A percentile compares a stretch with the other conserved stretches of the same genome.
Evolutionary conservation across 2,329 filamentous ascomycete species (phyloP).

Genomic region (Nemania diffusa): DNA sequence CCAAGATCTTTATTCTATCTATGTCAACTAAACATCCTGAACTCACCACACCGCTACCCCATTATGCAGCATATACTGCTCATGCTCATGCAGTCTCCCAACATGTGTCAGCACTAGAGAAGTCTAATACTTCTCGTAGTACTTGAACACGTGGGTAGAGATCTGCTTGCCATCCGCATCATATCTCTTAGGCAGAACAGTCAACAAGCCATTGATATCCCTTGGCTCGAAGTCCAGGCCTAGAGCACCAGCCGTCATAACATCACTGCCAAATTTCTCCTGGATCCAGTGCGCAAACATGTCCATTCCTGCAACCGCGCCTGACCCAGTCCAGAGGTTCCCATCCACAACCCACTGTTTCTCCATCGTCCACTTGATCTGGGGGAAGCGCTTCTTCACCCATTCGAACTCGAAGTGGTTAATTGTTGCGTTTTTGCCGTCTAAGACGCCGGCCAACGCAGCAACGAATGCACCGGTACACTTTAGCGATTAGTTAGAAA

Average conservation of each 20-base stretch:
- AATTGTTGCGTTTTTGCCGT: slow-evolving; percentile 28
- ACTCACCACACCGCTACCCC: no score
- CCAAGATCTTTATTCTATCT: no score
- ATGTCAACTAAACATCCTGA: no score
- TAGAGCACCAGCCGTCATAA: slow-evolving; percentile 20
- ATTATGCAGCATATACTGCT: no score
- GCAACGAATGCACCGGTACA: slow-evolving; percentile 28
- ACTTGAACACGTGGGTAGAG: slow-evolving; percentile 23
- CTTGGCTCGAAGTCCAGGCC: slow-evolving; percentile 29
- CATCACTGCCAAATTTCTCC: slow-evolving; percentile 17
- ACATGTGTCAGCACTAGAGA: not conserved
- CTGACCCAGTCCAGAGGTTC: slow-evolving; percentile 30
- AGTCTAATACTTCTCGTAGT: slow-evolving; percentile 24
- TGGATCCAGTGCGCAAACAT: slow-evolving; percentile 31
- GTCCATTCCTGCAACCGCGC: slow-evolving; percentile 30
- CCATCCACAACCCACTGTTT: slow-evolving; percentile 32
- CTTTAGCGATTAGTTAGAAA: slow-evolving; percentile 5
- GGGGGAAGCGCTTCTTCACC: slow-evolving; percentile 26
- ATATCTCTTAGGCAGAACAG: slow-evolving; percentile 28
- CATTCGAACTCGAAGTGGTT: slow-evolving; percentile 27
- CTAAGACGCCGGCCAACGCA: slow-evolving; percentile 24
- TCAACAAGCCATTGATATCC: slow-evolving; percentile 23
- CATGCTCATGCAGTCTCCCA: not conserved
- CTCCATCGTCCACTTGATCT: slow-evolving; percentile 27
- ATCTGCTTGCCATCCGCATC: slow-evolving; percentile 28